Base-by-base conservation (phyloP, 139 green algal species). In the Edaphochlamys debaryana region DNA sequence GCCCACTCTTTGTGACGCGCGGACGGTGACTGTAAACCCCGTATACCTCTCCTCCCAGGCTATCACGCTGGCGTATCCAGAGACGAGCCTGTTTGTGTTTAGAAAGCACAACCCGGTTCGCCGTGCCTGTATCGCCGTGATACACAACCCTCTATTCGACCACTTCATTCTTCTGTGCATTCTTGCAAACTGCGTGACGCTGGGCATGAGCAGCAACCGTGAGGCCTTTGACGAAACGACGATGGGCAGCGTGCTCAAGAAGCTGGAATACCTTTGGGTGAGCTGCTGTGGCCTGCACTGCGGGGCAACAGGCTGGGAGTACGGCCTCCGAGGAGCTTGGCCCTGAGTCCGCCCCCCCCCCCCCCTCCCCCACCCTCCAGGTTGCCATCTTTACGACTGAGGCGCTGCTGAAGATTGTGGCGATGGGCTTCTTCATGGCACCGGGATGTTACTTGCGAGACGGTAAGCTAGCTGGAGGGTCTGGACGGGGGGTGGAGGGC, bases 371-470 rank as follows among this genome's bases (percentile, higher is more conserved):
- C 68, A 72, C 68, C 42, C 22, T 63, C 36, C 77, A 84, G 77
- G 45, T 85, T 29, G 81, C 37, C 45, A 81, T 86, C 63, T 86
- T 86, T 23, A 72, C 70, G 0, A 34, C 38, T 23, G 85, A 85
- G 54, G 87, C 81, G 13, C n/a, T 85, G 38, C 50, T 86, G 41
- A 90, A 90, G 52, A 85, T 88, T 29, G 29, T 85, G 4, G 80
- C 84, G 4, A 77, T 77, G 62, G 84, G 84, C 4, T 85, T 93
- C 3, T 23, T 90, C 4, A 6, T 73, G n/a, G 79, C 54, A 17
- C 78, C 81, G 22, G 87, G 87, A 8, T 83, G 87, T 2, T 94
- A 94, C 70, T 63, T 94, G 36, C 85, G 91, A 32, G 82, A 90
- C 38, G 90, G 90, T 93, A 69, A 73, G 89, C 32, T 40, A n/a